Evolutionary conservation across 139 green algal genomes (phyloP).

Genomic region (Desmodesmus armatus): DNA sequence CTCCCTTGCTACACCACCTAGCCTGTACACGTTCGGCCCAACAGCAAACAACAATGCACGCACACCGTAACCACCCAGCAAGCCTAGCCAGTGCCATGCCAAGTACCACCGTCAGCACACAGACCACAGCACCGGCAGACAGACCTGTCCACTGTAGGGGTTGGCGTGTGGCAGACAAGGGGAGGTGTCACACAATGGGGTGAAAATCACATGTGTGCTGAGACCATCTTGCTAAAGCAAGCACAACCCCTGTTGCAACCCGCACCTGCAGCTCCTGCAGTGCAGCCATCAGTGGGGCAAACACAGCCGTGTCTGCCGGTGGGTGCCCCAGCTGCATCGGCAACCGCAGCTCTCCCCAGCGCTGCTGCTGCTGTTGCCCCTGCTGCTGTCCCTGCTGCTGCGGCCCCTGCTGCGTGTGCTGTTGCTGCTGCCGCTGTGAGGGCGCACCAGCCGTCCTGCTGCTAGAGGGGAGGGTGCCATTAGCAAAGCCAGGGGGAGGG

Average conservation of each 20-base stretch:
- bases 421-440: not conserved
- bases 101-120: no score
- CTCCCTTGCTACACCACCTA: no score
- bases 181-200: no score
- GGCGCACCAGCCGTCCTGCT: not conserved
- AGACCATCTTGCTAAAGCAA: not conserved
- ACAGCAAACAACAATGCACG: no score
- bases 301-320: slow-evolving; percentile 43
- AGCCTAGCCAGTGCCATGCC: no score
- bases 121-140: not conserved
- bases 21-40: no score
- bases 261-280: slow-evolving; percentile 59
- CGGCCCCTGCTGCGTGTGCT: slow-evolving; percentile 7
- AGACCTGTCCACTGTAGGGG: no score
- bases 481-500: not conserved
- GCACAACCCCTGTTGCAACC: not conserved
- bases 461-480: no score
- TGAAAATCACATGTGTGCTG: no score
- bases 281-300: slow-evolving; percentile 42
- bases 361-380: slow-evolving; percentile 37
- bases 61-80: no score
- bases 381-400: slow-evolving; percentile 30
- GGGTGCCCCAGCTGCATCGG: slow-evolving; percentile 52
- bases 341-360: slow-evolving; percentile 25
- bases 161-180: no score